Evolutionary conservation across 805 yeast species (phyloP).

Genomic region (Lipomyces starkeyi): DNA sequence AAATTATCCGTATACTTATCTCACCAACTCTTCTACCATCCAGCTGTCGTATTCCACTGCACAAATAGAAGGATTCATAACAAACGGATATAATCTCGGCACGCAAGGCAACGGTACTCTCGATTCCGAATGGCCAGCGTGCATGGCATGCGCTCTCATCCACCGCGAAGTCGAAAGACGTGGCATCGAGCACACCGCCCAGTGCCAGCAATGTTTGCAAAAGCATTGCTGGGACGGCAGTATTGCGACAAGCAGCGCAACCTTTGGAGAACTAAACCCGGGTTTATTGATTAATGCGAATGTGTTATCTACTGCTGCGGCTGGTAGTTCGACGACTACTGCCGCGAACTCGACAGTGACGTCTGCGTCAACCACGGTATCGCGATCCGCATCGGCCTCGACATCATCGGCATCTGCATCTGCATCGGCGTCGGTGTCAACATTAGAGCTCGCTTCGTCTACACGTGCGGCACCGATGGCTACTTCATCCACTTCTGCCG

Average conservation of each 20-base stretch:
- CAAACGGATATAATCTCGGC: slow-evolving; percentile 75
- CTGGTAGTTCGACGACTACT: background rate
- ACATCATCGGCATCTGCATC: background rate
- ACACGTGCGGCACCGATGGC: background rate
- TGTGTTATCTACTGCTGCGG: background rate
- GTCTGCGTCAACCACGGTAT: background rate
- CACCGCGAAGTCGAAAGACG: slow-evolving; percentile 77
- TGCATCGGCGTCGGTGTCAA: background rate
- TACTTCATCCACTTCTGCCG: background rate
- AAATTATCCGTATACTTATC: slow-evolving; percentile 67
- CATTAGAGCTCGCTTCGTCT: background rate
- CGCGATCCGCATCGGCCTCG: background rate
- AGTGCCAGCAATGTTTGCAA: slow-evolving; percentile 73
- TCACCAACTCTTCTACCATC: slow-evolving; percentile 75
- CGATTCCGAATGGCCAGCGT: slow-evolving; percentile 71
- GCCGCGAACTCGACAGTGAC: background rate
- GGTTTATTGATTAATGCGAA: background rate
- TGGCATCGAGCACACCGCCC: slow-evolving; percentile 62
- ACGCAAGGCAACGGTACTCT: slow-evolving; percentile 69
- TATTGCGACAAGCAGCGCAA: background rate
- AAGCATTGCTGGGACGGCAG: slow-evolving; percentile 71
- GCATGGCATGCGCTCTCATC: slow-evolving; percentile 83
- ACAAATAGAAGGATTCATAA: slow-evolving; percentile 64
- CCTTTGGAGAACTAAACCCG: background rate
- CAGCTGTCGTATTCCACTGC: slow-evolving; percentile 64